Conservation (phyloP, 805 yeast species). For the Yarrowia sp. region DNA sequence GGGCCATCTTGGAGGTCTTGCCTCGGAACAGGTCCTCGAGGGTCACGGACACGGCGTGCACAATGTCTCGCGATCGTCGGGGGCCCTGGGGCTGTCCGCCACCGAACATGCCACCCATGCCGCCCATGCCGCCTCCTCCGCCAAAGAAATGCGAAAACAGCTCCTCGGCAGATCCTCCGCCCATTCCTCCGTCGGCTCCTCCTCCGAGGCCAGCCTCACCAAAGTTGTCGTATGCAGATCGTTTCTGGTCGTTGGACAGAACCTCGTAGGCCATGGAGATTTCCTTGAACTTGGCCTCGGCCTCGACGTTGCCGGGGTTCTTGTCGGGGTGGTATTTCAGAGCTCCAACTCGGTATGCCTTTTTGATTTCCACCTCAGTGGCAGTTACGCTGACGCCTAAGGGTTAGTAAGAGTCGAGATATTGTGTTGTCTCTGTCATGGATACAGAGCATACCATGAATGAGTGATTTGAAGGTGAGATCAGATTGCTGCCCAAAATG, state of each 20-base stretch:
- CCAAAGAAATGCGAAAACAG: slow-evolving; percentile 85
- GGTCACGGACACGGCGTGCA: slow-evolving; percentile 82
- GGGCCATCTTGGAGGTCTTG: slow-evolving; percentile 89
- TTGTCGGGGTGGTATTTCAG: slow-evolving; percentile 85
- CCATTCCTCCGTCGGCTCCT: slow-evolving; percentile 70
- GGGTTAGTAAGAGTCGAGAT: slow-evolving; percentile 1
- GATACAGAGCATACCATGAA: no score
- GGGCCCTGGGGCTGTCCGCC: slow-evolving; percentile 81
- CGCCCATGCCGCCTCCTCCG: slow-evolving; percentile 55
- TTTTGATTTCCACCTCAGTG: slow-evolving; percentile 66
- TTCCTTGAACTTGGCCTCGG: slow-evolving; percentile 95
- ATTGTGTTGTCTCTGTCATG: no score
- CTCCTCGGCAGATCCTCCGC: slow-evolving; percentile 73
- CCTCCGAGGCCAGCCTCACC: slow-evolving; percentile 93
- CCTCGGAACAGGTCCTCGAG: slow-evolving; percentile 95
- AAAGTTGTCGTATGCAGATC: slow-evolving; percentile 84
- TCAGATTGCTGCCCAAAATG: no score
- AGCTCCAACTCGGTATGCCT: slow-evolving; percentile 80
- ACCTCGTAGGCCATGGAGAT: slow-evolving; percentile 87
- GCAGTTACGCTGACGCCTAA: slow-evolving; percentile 60
- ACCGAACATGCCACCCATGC: slow-evolving; percentile 50
- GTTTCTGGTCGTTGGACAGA: slow-evolving; percentile 85
- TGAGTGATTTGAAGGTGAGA: no score
- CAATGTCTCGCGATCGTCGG: slow-evolving; percentile 86
- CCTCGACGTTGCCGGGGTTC: slow-evolving; percentile 71